phyloP scores from a whole-genome alignment of 1,284 basidiomycete genomes.

The Amylostereum areolatum region DNA sequence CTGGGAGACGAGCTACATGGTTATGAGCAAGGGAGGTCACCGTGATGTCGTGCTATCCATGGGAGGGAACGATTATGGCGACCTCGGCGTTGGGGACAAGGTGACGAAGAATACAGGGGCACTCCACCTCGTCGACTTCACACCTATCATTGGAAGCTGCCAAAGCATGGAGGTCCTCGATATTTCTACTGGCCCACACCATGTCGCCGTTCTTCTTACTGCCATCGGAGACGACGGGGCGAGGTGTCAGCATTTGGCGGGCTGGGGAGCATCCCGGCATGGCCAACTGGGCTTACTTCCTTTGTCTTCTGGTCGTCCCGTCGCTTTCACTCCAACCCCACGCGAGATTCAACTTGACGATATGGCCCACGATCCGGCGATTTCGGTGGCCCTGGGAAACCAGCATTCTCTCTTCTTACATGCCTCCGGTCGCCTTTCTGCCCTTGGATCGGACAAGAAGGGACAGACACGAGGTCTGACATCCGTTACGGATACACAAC shows the following conservation, averaged over 20 bases:
- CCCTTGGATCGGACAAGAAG: constrained; percentile 66
- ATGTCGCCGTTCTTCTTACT: constrained; percentile 49
- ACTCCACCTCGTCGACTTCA: constrained; percentile 38
- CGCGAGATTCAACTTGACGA: constrained; percentile 22
- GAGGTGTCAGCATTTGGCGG: constrained; percentile 38
- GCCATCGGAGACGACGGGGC: constrained; percentile 18
- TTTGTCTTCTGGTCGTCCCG: constrained; percentile 16
- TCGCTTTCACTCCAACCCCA: constrained; percentile 29
- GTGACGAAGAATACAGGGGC: constrained; percentile 6
- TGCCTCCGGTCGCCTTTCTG: constrained; percentile 39
- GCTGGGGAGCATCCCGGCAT: constrained; percentile 82
- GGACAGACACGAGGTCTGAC: constrained; percentile 50
- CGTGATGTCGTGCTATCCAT: constrained; percentile 70
- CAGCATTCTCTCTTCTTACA: constrained; percentile 65
- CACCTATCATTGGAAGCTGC: not conserved
- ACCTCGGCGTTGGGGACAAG: constrained; percentile 51
- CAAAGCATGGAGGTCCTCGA: constrained; percentile 13
- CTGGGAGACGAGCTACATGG: constrained; percentile 82
- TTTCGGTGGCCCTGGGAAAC: constrained; percentile 50
- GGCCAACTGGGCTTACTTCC: constrained; percentile 59
- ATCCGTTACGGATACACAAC: constrained; percentile 19
- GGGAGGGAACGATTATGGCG: constrained; percentile 80
- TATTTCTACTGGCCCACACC: constrained; percentile 62
- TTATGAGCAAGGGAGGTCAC: constrained; percentile 33
- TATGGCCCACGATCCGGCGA: constrained; percentile 23